Base-by-base conservation (phyloP, 2,329 filamentous ascomycete species). In the Epichloe sibirici region DNA sequence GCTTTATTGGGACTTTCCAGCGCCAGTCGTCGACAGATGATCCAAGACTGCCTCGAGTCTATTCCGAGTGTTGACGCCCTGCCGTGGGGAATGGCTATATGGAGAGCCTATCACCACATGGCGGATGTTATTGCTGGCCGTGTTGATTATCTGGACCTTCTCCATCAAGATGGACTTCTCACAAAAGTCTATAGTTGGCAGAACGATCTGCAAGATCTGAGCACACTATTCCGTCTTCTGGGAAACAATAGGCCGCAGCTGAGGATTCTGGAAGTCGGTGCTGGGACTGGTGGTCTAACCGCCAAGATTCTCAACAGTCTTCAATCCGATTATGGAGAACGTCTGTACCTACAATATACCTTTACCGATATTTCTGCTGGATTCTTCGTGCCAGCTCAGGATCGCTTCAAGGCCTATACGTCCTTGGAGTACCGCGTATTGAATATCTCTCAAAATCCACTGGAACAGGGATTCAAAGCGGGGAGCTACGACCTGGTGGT, bases 251-350 rank as follows among this genome's bases (percentile, higher is more conserved):
- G 69, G 46, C 74, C 73, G 0, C 62, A 63, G 13, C 62, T 71
- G 48, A 67, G 68, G 1, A 64, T 75, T 35, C 55, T 76, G 3
- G 62, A 65, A 49, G 59, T 71, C 11, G 71, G 72, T 17, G 72
- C 70, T 13, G 73, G 74, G 1, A 72, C 70, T 3, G 73, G 72
- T 3, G 66, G 65, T 9, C 62, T 70, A 0, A 76, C 73, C 0
- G 57, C 62, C 5, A 45, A 28, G 25, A 28, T 28, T 28, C 25
- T 28, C 25, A 8, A 28, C 25, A 28, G 25, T 7, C 25, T 28
- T 8, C 25, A 28, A 28, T 28, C 25, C 25, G 25, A 28, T 8
- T 28, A 28, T 28, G 25, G 25, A 28, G 25, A 28, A 8, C 2
- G 25, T 8, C 7, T 28, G 25, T 28, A 28, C 25, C 25, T 28